phyloP scores from a whole-genome alignment of 140 eudicot species.

The Ambrosia hybrid region DNA sequence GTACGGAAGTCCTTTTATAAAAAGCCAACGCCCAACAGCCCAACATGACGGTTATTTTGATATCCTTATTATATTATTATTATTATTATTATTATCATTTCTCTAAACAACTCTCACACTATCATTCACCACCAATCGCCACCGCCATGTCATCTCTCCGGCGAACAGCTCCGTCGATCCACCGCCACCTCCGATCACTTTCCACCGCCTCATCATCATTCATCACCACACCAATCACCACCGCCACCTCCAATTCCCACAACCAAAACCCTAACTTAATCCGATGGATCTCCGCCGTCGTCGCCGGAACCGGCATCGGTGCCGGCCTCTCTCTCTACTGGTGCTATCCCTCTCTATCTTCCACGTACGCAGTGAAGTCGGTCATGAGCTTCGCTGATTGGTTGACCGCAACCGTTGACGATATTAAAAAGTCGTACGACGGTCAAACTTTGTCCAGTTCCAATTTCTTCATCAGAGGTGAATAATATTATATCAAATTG shows the following conservation, averaged over 20 bases:
- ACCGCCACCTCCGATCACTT: conserved; percentile 46
- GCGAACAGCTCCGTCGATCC: conserved; percentile 40
- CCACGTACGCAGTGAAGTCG: conserved; percentile 28
- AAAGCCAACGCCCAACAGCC: too few relatives aligned
- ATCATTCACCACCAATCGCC: neutral
- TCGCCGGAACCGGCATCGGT: conserved; percentile 46
- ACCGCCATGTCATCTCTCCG: conserved; percentile 44
- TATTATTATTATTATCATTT: too few relatives aligned
- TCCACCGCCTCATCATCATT: conserved; percentile 43
- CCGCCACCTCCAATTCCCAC: conserved; percentile 15
- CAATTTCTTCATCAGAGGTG: conserved; percentile 61
- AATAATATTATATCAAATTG: too few relatives aligned
- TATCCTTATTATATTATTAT: too few relatives aligned
- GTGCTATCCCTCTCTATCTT: conserved; percentile 30
- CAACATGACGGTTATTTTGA: too few relatives aligned
- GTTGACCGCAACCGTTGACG: conserved; percentile 33
- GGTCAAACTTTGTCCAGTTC: conserved; percentile 39
- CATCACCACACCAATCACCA: conserved; percentile 11
- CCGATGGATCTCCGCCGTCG: conserved; percentile 59
- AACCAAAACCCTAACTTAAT: conserved; percentile 19
- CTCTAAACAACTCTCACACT: too few relatives aligned
- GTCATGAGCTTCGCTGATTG: conserved; percentile 49
- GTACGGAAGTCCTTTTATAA: too few relatives aligned
- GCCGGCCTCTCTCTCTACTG: conserved; percentile 35
- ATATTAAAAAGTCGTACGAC: conserved; percentile 16